These are phyloP conservation scores for Globisporangium takayamanum DNA, from an alignment of 352 stramenopile genomes.

Conservation along the genomic window DNA sequence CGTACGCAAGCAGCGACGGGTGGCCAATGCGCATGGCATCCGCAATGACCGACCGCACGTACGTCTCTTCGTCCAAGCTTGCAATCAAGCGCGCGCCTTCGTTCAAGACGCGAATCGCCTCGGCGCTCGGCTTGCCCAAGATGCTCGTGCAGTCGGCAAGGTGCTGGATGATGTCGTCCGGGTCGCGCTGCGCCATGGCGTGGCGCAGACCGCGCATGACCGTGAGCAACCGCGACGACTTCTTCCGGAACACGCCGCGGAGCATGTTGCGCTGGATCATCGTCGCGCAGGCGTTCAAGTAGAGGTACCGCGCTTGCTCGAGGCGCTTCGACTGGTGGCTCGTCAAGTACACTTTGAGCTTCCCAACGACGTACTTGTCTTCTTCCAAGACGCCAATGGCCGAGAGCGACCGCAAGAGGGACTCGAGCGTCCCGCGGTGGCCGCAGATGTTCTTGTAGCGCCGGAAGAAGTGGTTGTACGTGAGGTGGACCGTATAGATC, in stretches of 20 bases:
- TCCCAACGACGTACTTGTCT: slow-evolving; percentile 69
- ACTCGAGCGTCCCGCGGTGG: slow-evolving; percentile 68
- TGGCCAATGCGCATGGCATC: slow-evolving; percentile 56
- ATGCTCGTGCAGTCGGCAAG: slow-evolving; percentile 48
- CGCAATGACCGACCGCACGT: slow-evolving; percentile 64
- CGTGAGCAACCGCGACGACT: slow-evolving; percentile 50
- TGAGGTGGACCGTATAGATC: slow-evolving; percentile 69
- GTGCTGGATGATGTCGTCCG: slow-evolving; percentile 57
- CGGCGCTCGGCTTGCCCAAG: slow-evolving; percentile 41
- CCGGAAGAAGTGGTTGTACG: slow-evolving; percentile 74
- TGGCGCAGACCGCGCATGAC: slow-evolving; percentile 47
- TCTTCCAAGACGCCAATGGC: slow-evolving; percentile 77
- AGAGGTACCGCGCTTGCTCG: slow-evolving; percentile 69
- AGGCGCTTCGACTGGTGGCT: slow-evolving; percentile 79
- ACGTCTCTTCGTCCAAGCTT: slow-evolving; percentile 67
- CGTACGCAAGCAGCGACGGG: slow-evolving; percentile 56
- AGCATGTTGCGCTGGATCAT: slow-evolving; percentile 84
- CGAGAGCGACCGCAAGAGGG: slow-evolving; percentile 62
- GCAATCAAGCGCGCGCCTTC: slow-evolving; percentile 45
- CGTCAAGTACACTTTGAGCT: slow-evolving; percentile 67
- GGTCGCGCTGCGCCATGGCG: slow-evolving; percentile 47
- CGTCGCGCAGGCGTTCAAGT: slow-evolving; percentile 70
- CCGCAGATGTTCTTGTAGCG: slow-evolving; percentile 81
- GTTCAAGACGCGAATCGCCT: slow-evolving; percentile 56
- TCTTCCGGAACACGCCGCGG: slow-evolving; percentile 57